phyloP scores from a whole-genome alignment of 306 rosid genomes.

The Hylodesmum podocarpum region DNA sequence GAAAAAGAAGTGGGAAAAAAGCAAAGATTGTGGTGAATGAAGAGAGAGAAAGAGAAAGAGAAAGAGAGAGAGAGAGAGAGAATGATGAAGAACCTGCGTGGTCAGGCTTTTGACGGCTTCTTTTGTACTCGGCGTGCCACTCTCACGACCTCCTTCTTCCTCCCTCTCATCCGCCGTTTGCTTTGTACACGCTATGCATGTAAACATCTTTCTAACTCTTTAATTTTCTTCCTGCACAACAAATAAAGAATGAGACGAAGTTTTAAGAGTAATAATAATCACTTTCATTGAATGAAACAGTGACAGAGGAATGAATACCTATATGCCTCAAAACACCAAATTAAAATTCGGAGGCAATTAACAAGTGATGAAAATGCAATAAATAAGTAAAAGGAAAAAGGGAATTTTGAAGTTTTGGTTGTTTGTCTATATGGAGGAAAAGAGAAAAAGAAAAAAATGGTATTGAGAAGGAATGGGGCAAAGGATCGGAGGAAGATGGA shows the following conservation, averaged over 20 bases:
- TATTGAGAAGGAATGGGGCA: slow-evolving; percentile 49
- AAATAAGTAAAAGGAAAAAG: not conserved
- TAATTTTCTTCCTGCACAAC: slow-evolving; percentile 36
- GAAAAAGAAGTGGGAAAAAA: slow-evolving; percentile 42
- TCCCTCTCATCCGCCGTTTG: slow-evolving; percentile 49
- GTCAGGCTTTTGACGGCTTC: slow-evolving; percentile 97
- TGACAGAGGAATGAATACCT: slow-evolving; percentile 14
- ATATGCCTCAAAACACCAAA: not conserved
- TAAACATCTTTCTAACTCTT: slow-evolving; percentile 59
- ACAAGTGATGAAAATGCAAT: not conserved
- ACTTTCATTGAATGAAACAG: slow-evolving; percentile 45
- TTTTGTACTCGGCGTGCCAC: slow-evolving; percentile 90
- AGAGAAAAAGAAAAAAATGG: slow-evolving; percentile 48
- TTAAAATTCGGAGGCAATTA: not conserved
- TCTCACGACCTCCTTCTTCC: slow-evolving; percentile 67
- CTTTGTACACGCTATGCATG: slow-evolving; percentile 92
- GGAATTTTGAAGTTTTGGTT: not conserved
- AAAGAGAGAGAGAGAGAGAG: not conserved
- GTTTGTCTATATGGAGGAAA: slow-evolving; percentile 23
- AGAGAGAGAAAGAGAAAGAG: not conserved
- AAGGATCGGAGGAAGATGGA: slow-evolving; percentile 80
- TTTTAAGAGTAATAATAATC: not conserved
- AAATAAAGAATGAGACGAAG: not conserved
- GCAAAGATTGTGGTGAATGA: slow-evolving; percentile 47
- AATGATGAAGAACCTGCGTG: slow-evolving; percentile 64